Evolutionary conservation across 2,329 filamentous ascomycete genomes (phyloP).

Genomic region (Albophoma yamanashiensis): DNA sequence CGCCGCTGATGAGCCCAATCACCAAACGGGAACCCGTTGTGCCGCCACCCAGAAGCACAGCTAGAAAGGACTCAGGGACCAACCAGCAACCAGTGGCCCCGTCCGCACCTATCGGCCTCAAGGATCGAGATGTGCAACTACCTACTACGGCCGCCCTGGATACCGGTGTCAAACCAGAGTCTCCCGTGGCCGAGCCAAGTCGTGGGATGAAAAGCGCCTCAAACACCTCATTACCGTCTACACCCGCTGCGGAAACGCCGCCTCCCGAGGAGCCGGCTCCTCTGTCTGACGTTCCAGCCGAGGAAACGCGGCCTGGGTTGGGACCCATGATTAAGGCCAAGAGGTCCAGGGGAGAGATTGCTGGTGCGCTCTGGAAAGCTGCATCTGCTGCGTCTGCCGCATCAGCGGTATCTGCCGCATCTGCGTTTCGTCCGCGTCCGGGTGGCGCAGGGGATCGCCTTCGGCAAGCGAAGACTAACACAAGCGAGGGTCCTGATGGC

Average conservation of each 20-base stretch:
- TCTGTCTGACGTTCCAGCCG: conserved; percentile 7
- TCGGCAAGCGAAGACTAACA: conserved; percentile 47
- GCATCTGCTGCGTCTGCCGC: conserved; percentile 33
- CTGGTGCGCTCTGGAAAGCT: conserved; percentile 69
- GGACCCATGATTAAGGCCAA: conserved; percentile 87
- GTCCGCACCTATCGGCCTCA: conserved; percentile 20
- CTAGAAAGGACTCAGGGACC: conserved; percentile 30
- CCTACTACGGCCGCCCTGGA: conserved; percentile 3
- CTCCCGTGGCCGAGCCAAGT: conserved; percentile 3
- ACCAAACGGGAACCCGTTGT: conserved; percentile 32
- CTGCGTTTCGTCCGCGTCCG: conserved; percentile 68
- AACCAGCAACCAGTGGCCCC: conserved; percentile 13
- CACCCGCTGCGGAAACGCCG: conserved; percentile 16
- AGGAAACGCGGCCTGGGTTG: conserved; percentile 57
- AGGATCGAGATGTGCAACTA: conserved; percentile 18
- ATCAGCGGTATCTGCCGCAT: conserved; percentile 4
- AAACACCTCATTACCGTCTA: conserved; percentile 11
- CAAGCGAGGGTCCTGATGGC: conserved; percentile 67
- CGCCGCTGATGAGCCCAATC: conserved; percentile 43
- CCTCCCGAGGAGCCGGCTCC: conserved; percentile 11
- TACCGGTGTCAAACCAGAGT: conserved; percentile 1
- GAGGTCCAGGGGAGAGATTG: conserved; percentile 60
- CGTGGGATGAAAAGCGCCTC: conserved; percentile 8
- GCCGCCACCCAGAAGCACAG: conserved; percentile 40
- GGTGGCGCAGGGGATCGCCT: conserved; percentile 79